These are phyloP conservation scores for Phytophthora meadii DNA, from an alignment of 352 stramenopile species.

Conservation along the genomic window DNA sequence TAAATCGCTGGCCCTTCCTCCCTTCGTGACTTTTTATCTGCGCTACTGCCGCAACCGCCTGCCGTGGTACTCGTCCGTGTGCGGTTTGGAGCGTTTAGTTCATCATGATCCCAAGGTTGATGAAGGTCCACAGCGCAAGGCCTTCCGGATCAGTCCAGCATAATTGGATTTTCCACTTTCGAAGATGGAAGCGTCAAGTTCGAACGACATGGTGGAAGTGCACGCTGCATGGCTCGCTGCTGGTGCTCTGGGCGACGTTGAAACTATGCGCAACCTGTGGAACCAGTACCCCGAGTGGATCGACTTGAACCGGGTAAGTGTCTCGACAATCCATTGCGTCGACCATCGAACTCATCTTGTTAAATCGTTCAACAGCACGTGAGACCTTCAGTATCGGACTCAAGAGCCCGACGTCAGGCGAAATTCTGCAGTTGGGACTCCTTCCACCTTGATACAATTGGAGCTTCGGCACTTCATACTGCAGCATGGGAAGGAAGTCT, in stretches of 20 bases:
- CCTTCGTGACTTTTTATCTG: too few relatives aligned
- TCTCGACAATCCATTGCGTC: too few relatives aligned
- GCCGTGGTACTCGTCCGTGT: too few relatives aligned
- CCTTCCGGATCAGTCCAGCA: too few relatives aligned
- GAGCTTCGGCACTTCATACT: slow-evolving; percentile 35
- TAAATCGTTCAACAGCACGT: slow-evolving; percentile 10
- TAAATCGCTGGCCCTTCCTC: too few relatives aligned
- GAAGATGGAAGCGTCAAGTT: not conserved
- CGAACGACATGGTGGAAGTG: slow-evolving; percentile 6
- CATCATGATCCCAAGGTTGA: too few relatives aligned
- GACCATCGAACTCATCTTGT: too few relatives aligned
- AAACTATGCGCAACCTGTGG: slow-evolving; percentile 18
- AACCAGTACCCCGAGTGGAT: slow-evolving; percentile 25
- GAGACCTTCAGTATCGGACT: slow-evolving; percentile 13
- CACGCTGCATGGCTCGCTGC: slow-evolving; percentile 29
- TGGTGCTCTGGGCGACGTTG: slow-evolving; percentile 16
- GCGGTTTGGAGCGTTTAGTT: too few relatives aligned
- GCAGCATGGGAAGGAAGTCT: slow-evolving; percentile 27
- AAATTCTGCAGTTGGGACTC: slow-evolving; percentile 26
- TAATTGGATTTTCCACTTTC: slow-evolving; percentile 7
- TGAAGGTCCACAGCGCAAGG: too few relatives aligned
- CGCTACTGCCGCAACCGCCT: too few relatives aligned
- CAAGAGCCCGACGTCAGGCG: slow-evolving; percentile 8
- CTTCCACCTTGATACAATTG: slow-evolving; percentile 33
- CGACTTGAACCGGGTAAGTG: slow-evolving; percentile 28